Evolutionary conservation across 768 basidiomycete genomes (phyloP).

Genomic region (Auricularia sp.): DNA sequence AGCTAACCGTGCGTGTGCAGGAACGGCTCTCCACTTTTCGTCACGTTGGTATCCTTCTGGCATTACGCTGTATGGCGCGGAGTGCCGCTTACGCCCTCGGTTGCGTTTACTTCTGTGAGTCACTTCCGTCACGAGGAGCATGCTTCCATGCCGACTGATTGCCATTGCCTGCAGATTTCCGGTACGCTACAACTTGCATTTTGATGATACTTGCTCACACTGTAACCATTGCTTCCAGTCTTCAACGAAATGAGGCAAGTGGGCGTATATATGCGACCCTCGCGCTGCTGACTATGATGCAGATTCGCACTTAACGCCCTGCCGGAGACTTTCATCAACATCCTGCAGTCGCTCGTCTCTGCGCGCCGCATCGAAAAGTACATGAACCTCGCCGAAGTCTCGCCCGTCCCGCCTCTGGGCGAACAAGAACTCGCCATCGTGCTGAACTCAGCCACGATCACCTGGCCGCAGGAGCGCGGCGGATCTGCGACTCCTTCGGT

Average conservation of each 20-base stretch:
- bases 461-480: conserved; percentile 78
- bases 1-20: conserved; percentile 10
- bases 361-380: conserved; percentile 88
- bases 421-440: conserved; percentile 52
- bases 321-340: conserved; percentile 84
- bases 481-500: conserved; percentile 36
- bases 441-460: conserved; percentile 76
- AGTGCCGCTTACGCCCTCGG: conserved; percentile 65
- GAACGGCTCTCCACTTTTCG: conserved; percentile 38
- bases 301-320: conserved; percentile 80
- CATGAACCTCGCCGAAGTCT: conserved; percentile 63
- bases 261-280: conserved; percentile 43
- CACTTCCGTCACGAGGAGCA: not conserved
- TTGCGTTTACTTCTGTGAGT: conserved; percentile 57
- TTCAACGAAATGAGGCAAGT: not conserved
- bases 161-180: conserved; percentile 24
- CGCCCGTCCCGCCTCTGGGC: conserved; percentile 45
- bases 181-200: conserved; percentile 18
- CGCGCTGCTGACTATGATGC: conserved; percentile 44
- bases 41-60: conserved; percentile 42
- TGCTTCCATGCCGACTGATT: not conserved
- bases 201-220: not conserved
- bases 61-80: conserved; percentile 63
- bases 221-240: not conserved
- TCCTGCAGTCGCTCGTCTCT: conserved; percentile 77